phyloP scores from a whole-genome alignment of 169 alveolate genomes.

The Plasmodium ovale region DNA sequence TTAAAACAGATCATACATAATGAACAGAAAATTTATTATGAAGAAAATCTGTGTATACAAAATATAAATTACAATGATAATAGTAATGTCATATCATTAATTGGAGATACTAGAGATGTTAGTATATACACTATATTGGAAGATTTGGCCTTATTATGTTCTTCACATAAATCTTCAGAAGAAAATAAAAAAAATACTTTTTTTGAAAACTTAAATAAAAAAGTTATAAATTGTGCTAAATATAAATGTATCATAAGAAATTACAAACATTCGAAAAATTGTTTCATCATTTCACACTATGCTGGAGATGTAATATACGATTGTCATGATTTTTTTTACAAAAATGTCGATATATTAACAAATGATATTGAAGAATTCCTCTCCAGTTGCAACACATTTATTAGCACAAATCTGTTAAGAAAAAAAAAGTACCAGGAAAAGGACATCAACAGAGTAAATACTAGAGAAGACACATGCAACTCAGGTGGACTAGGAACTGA shows the following conservation, averaged over 20 bases:
- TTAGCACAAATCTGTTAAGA: constrained; percentile 52
- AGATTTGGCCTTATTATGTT: constrained; percentile 49
- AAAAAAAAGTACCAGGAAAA: background rate
- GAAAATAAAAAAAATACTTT: constrained; percentile 54
- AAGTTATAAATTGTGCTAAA: constrained; percentile 47
- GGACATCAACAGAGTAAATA: background rate
- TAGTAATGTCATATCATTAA: constrained; percentile 79
- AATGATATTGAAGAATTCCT: constrained; percentile 76
- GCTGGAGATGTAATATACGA: constrained; percentile 82
- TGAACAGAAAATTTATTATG: constrained; percentile 86
- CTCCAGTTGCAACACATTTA: constrained; percentile 44
- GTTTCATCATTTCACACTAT: constrained; percentile 80
- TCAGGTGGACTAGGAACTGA: background rate
- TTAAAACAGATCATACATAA: constrained; percentile 88
- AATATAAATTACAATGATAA: constrained; percentile 81
- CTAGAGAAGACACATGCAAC: background rate
- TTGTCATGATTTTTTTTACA: constrained; percentile 77
- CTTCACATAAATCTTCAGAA: constrained; percentile 57
- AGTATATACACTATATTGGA: constrained; percentile 64
- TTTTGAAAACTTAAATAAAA: constrained; percentile 51
- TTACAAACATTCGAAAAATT: constrained; percentile 72
- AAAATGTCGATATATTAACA: constrained; percentile 80
- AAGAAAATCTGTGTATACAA: constrained; percentile 62
- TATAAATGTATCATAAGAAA: constrained; percentile 31
- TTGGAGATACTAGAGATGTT: constrained; percentile 76